Evolutionary conservation across 1,284 basidiomycete genomes (phyloP), one percentile per base, ranked within the genome.

Genomic region (Microstroma glucosiphilum): DNA sequence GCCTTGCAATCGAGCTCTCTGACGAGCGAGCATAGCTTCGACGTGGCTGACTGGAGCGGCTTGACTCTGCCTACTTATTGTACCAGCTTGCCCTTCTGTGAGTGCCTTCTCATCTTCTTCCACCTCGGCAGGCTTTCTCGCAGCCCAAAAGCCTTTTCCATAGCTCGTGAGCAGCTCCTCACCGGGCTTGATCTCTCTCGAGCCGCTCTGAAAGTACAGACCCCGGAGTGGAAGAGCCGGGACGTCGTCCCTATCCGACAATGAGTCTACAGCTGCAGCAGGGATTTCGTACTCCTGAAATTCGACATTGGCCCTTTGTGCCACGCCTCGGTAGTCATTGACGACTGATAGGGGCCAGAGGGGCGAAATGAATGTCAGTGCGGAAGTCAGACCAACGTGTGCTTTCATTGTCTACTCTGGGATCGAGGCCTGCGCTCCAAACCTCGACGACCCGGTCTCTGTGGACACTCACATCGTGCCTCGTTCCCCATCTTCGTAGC

Each of bases 81-180:
- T 37, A 37, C 30, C 9, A 9, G 30, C 30, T 37, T 37, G 30
- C 30, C 9, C 30, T 37, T 37, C 30, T 37, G 30, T 4, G 4
- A 37, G 30, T 37, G 30, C 9, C 30, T 3, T 9, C 30, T 37
- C 9, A 3, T 37, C 6, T 12, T 48, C 43, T n/a, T 48, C 43
- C 17, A 21, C 43, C 21, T 48, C 43, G 12, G 43, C 43, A 12
- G 3, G 17, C 12, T 12, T 48, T 21, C 43, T 48, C 51, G 59
- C 48, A 25, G 48, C 53, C 91, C 91, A 93, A 86, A 89, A 94
- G n/a, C 85, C 84, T 74, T 92, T 92, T n/a, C 92, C 92, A 76
- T 96, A 96, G 23, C 88, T 90, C 40, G 94, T 88, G 40, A 92
- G 78, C 49, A 96, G 84, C 80, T 96, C 92, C 15, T 91, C 86